Percentiles rank a stretch among this genome's conserved stretches.
Conservation (phyloP, 176 grass and related monocot species). For the Triticum dicoccoides region DNA sequence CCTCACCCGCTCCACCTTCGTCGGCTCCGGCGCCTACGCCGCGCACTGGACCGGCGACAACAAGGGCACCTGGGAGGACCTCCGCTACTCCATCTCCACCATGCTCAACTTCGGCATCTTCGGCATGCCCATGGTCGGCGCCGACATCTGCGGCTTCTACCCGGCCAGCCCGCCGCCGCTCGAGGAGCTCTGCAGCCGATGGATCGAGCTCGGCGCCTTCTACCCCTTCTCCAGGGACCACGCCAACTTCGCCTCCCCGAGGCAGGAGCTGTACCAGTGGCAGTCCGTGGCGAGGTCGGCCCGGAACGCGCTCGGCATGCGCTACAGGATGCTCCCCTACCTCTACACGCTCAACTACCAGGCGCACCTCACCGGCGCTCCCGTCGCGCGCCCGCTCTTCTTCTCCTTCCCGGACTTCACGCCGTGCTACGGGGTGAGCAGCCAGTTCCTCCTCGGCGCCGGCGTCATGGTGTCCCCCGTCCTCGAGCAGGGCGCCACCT, state of each 20-base stretch:
- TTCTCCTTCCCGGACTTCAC: slow-evolving; percentile 84
- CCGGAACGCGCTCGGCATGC: slow-evolving; percentile 65
- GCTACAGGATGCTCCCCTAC: slow-evolving; percentile 74
- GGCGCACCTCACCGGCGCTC: slow-evolving; percentile 71
- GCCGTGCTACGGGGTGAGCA: slow-evolving; percentile 71
- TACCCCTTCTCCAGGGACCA: slow-evolving; percentile 97
- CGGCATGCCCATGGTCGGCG: slow-evolving; percentile 91
- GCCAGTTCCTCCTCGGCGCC: slow-evolving; percentile 73
- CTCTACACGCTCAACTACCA: slow-evolving; percentile 86
- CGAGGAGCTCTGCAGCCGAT: slow-evolving; percentile 90
- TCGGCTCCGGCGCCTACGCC: slow-evolving; percentile 68
- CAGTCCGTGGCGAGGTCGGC: slow-evolving; percentile 76
- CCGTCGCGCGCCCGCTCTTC: slow-evolving; percentile 78
- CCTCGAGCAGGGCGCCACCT: slow-evolving; percentile 54
- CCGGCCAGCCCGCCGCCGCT: slow-evolving; percentile 23
- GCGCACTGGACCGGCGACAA: slow-evolving; percentile 96
- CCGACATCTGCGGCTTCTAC: slow-evolving; percentile 89
- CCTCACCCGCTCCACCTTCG: slow-evolving; percentile 37
- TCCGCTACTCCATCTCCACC: slow-evolving; percentile 75
- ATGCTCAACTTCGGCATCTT: slow-evolving; percentile 92
- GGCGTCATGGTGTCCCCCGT: slow-evolving; percentile 86
- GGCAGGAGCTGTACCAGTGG: slow-evolving; percentile 91
- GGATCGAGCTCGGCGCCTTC: slow-evolving; percentile 94
- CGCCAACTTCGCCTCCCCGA: slow-evolving; percentile 74
- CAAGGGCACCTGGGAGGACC: slow-evolving; percentile 84